phyloP scores from a whole-genome alignment of 225 moss, liverwort and hornwort species.

The Lunularia cruciata region DNA sequence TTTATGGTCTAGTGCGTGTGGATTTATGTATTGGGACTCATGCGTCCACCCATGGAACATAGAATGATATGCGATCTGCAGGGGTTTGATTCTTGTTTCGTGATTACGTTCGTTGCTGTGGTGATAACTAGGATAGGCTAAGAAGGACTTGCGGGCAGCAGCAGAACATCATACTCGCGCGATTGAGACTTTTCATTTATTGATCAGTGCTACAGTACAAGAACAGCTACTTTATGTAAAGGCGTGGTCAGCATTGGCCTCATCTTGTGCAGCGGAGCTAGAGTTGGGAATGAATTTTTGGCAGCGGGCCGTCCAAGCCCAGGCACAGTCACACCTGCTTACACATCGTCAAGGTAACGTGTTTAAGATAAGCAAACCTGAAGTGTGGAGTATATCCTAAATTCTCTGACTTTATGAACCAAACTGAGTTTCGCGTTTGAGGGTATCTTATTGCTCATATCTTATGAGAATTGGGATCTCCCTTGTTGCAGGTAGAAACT shows the following conservation, averaged over 20 bases:
- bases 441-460: background rate
- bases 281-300: conserved; percentile 30
- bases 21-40: too few relatives aligned
- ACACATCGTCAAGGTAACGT: conserved; percentile 26
- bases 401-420: too few relatives aligned
- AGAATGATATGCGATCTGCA: too few relatives aligned
- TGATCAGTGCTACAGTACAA: conserved; percentile 26
- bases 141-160: conserved; percentile 30
- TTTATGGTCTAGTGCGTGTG: too few relatives aligned
- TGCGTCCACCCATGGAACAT: too few relatives aligned
- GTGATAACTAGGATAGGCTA: conserved; percentile 37
- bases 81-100: conserved; percentile 9
- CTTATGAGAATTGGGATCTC: background rate
- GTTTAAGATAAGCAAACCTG: background rate
- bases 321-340: conserved; percentile 24
- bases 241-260: conserved; percentile 28
- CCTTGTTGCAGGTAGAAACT: conserved; percentile 23
- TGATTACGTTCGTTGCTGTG: conserved; percentile 22
- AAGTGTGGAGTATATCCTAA: too few relatives aligned
- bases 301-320: conserved; percentile 25
- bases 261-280: conserved; percentile 26
- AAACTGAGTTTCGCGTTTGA: too few relatives aligned
- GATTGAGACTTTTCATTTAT: conserved; percentile 15
- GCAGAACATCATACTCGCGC: conserved; percentile 26
- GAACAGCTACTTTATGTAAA: conserved; percentile 29